A percentile compares a stretch with the other conserved stretches of the same genome.
Evolutionary conservation across 2,329 filamentous ascomycete genomes (phyloP).

Genomic region (Xylariales sp.): DNA sequence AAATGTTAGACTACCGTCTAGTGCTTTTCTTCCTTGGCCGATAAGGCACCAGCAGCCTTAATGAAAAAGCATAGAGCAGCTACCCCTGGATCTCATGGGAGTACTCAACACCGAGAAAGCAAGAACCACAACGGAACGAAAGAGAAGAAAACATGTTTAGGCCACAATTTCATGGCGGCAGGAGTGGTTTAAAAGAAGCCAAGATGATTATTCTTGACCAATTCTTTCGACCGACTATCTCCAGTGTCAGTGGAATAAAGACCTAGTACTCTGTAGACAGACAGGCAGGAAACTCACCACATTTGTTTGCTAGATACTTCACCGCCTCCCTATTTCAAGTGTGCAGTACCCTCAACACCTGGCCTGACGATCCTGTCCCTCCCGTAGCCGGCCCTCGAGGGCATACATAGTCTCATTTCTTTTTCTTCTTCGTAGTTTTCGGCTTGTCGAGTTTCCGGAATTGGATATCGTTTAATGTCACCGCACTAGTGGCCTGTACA

Average conservation of each 20-base stretch:
- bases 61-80: neutral
- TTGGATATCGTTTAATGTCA: neutral
- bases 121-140: neutral
- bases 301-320: neutral
- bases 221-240: neutral
- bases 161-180: neutral
- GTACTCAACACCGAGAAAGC: neutral
- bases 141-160: neutral
- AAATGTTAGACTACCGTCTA: neutral
- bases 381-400: neutral
- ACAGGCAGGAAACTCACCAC: neutral
- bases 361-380: neutral
- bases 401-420: slow-evolving; percentile 5
- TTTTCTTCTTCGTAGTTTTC: slow-evolving; percentile 13
- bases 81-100: neutral
- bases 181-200: neutral
- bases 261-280: neutral
- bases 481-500: neutral
- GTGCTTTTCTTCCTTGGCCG: neutral
- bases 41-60: neutral
- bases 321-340: neutral
- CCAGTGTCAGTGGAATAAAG: neutral
- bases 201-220: neutral
- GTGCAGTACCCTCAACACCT: neutral
- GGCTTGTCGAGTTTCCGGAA: slow-evolving; percentile 19